Percentiles rank a stretch among this genome's conserved stretches.
phyloP scores from a whole-genome alignment of 2,329 filamentous ascomycete genomes.

The Colletotrichum paranaense region DNA sequence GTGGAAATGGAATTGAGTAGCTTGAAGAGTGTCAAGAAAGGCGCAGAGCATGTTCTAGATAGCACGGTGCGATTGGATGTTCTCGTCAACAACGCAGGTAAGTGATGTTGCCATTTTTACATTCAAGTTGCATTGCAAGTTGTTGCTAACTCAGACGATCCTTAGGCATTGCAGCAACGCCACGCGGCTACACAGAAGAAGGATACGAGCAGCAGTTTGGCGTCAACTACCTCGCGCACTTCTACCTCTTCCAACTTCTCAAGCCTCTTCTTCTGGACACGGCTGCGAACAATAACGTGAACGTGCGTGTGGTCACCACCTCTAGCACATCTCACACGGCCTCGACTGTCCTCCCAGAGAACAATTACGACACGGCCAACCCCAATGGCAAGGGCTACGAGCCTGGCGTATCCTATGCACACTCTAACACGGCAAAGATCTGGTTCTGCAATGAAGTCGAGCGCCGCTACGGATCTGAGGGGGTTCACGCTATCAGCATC shows the following conservation, averaged over 20 bases:
- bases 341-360: constrained; percentile 49
- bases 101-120: background rate
- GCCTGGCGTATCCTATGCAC: constrained; percentile 53
- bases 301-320: constrained; percentile 56
- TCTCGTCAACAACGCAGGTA: constrained; percentile 57
- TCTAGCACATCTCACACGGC: constrained; percentile 56
- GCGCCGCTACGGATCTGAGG: constrained; percentile 42
- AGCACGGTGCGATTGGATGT: constrained; percentile 39
- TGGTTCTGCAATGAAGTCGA: constrained; percentile 63
- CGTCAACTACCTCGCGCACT: constrained; percentile 64
- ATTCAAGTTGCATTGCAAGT: background rate
- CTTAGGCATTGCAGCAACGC: constrained; percentile 32
- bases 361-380: constrained; percentile 46
- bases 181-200: constrained; percentile 34
- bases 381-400: constrained; percentile 45
- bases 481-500: constrained; percentile 46
- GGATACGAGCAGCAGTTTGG: constrained; percentile 56
- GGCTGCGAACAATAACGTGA: constrained; percentile 48
- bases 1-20: constrained; percentile 45
- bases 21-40: constrained; percentile 45
- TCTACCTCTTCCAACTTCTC: constrained; percentile 63
- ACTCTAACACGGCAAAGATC: constrained; percentile 63
- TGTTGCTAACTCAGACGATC: background rate
- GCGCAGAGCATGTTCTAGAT: constrained; percentile 35
- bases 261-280: constrained; percentile 54